Conservation (phyloP, 768 basidiomycete species). For the Russula vinacea region DNA sequence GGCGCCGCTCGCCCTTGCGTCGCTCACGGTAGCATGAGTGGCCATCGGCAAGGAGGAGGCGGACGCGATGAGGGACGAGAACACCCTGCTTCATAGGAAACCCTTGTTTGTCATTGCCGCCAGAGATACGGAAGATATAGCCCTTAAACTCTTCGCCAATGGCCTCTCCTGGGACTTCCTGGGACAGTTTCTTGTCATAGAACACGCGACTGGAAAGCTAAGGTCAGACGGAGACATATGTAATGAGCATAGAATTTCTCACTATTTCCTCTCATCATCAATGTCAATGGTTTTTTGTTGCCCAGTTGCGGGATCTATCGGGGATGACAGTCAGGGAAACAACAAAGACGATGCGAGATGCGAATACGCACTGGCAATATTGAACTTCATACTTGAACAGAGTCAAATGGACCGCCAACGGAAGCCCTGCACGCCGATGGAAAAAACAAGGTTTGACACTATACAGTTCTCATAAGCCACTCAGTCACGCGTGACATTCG, state of each 20-base stretch:
- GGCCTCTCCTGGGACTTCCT: constrained; percentile 88
- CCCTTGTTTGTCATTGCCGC: constrained; percentile 98
- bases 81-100: constrained; percentile 99
- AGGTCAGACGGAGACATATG: constrained; percentile 9
- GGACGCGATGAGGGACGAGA: constrained; percentile 88
- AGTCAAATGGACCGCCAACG: background rate
- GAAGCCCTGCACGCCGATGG: constrained; percentile 28
- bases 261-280: constrained; percentile 88
- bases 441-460: constrained; percentile 56
- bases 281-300: constrained; percentile 94
- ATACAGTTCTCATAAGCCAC: constrained; percentile 48
- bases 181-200: constrained; percentile 95
- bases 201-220: constrained; percentile 70
- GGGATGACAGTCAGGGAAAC: background rate
- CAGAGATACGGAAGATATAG: constrained; percentile 94
- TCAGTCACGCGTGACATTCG: constrained; percentile 38
- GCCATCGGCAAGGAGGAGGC: constrained; percentile 89
- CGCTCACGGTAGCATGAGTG: constrained; percentile 97
- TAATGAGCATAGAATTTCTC: constrained; percentile 33
- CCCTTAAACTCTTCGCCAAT: constrained; percentile 97
- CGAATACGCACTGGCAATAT: constrained; percentile 81
- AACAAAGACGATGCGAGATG: background rate
- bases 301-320: constrained; percentile 88
- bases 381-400: constrained; percentile 81
- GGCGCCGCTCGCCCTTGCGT: constrained; percentile 92